phyloP scores from a whole-genome alignment of 495 filamentous ascomycete species.

The Xylaria intraflava region DNA sequence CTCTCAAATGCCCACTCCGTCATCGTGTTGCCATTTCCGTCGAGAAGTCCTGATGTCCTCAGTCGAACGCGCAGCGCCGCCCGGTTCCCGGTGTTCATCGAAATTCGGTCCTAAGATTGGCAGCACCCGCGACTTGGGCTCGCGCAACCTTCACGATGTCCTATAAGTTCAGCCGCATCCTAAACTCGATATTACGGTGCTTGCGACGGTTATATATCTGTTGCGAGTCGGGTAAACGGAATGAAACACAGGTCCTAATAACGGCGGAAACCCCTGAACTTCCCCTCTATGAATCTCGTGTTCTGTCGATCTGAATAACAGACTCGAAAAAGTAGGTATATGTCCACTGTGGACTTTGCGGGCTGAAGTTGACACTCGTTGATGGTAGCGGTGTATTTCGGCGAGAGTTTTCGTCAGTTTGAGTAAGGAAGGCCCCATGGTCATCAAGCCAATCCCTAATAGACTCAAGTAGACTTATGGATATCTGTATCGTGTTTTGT shows the following conservation, averaged over 20 bases:
- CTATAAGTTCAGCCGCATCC: no score
- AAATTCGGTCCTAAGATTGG: no score
- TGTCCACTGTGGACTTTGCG: constrained; percentile 2
- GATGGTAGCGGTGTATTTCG: background rate
- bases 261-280: no score
- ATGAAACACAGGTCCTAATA: no score
- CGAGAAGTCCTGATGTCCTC: constrained; percentile 22
- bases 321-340: constrained; percentile 8
- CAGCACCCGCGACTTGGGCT: no score
- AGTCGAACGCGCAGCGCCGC: constrained; percentile 34
- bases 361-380: background rate
- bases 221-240: no score
- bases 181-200: no score
- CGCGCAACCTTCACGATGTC: no score
- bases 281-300: no score
- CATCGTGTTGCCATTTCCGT: background rate
- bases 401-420: background rate
- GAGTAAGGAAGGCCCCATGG: background rate
- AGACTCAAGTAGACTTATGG: background rate
- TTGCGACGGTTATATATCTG: no score
- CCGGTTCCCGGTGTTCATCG: constrained; percentile 29
- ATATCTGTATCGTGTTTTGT: background rate
- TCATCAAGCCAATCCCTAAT: background rate
- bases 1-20: constrained; percentile 34
- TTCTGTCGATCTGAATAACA: constrained; percentile 1